Conservation (phyloP, 805 yeast genomes). For the Priceomyces fermenticarens region DNA sequence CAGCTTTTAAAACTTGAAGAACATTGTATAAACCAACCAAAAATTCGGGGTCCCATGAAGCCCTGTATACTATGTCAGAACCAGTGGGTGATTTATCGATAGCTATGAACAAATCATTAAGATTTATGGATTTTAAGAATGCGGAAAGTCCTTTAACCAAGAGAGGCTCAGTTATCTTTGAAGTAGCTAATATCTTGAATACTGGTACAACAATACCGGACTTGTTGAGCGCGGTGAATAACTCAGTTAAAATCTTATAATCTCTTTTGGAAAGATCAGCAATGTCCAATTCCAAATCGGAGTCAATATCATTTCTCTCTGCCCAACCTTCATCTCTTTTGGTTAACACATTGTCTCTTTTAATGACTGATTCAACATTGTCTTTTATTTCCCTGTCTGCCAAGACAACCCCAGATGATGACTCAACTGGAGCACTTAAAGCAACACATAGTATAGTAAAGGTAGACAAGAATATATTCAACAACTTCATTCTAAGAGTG, state of each 20-base stretch:
- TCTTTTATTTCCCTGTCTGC: neutral
- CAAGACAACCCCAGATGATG: neutral
- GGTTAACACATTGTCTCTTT: neutral
- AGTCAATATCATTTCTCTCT: neutral
- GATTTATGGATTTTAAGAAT: constrained; percentile 19
- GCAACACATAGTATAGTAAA: constrained; percentile 1
- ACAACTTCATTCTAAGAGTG: constrained; percentile 2
- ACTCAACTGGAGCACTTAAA: constrained; percentile 2
- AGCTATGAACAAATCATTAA: constrained; percentile 17
- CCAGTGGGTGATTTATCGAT: constrained; percentile 25
- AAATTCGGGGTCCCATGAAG: constrained; percentile 12
- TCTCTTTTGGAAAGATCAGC: constrained; percentile 10
- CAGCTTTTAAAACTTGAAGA: constrained; percentile 14
- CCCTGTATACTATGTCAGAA: constrained; percentile 20
- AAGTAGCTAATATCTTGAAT: constrained; percentile 18
- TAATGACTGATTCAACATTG: neutral
- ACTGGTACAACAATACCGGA: constrained; percentile 19
- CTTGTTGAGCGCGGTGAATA: constrained; percentile 18
- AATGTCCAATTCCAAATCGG: neutral
- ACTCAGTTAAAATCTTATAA: constrained; percentile 18
- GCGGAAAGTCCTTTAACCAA: constrained; percentile 20
- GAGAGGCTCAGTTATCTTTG: constrained; percentile 23
- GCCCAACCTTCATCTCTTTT: neutral
- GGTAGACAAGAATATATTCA: neutral
- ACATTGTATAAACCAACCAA: constrained; percentile 16